phyloP scores from a whole-genome alignment of 1,284 basidiomycete genomes.

The Ustilago trichophora region DNA sequence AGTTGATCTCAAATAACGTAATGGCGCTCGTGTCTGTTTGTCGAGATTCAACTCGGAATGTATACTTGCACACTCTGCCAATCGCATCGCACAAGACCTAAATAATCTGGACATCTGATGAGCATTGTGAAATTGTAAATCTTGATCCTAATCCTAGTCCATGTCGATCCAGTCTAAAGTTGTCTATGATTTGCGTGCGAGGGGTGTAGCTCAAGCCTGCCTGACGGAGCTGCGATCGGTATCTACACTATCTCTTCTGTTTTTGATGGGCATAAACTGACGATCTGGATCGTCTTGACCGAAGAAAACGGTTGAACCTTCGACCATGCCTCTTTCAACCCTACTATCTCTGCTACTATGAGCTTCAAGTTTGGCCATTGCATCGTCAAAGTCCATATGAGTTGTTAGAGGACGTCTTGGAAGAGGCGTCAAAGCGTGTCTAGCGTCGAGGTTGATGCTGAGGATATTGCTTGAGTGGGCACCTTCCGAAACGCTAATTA shows the following conservation, averaged over 20 bases:
- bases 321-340: conserved; percentile 58
- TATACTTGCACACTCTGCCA: no score
- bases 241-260: conserved; percentile 42
- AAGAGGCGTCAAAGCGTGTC: conserved; percentile 95
- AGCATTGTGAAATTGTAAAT: no score
- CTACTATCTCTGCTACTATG: conserved; percentile 40
- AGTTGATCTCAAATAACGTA: no score
- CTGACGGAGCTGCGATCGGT: conserved; percentile 44
- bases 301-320: conserved; percentile 60
- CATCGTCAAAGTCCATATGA: conserved; percentile 65
- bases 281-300: conserved; percentile 59
- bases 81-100: no score
- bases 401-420: conserved; percentile 72
- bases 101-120: no score
- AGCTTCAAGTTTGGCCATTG: conserved; percentile 56
- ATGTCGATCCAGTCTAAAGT: no score
- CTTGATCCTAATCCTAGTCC: no score
- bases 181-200: no score
- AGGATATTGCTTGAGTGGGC: conserved; percentile 97
- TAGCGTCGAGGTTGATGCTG: conserved; percentile 92
- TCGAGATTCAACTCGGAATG: no score
- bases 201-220: conserved; percentile 7
- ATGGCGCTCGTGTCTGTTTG: no score
- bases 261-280: conserved; percentile 55
- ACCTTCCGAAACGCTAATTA: conserved; percentile 92